Evolutionary conservation across 306 rosid genomes (phyloP).

Genomic region (Gynostemma pentaphyllum): DNA sequence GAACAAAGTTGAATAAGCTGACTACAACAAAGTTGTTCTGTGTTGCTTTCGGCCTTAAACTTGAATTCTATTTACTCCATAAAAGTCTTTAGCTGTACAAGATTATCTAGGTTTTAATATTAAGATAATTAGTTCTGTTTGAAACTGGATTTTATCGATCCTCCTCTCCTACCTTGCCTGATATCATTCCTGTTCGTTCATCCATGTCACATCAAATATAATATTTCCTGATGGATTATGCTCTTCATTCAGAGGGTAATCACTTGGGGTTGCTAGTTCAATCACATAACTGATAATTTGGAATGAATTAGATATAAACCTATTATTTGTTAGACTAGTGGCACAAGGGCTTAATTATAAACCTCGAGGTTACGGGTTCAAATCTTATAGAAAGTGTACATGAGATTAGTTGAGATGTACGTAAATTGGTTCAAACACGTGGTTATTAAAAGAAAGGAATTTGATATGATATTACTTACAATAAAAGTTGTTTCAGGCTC

Average conservation of each 20-base stretch:
- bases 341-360: no score
- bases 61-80: neutral
- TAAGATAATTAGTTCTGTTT: neutral
- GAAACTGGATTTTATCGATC: no score
- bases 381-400: no score
- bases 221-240: neutral
- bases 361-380: no score
- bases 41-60: neutral
- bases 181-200: no score
- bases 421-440: no score
- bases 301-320: neutral
- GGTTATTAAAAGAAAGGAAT: no score
- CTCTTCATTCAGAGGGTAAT: neutral
- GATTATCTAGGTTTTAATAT: neutral
- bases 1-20: neutral
- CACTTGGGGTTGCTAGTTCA: neutral
- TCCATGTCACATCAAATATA: no score
- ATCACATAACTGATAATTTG: neutral
- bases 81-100: neutral
- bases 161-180: no score
- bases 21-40: neutral
- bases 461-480: no score
- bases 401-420: no score
- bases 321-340: no score
- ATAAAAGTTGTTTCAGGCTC: slow-evolving; percentile 2